Evolutionary conservation across 148 eudicot genomes (phyloP).

Genomic region (Agrostemma githago): DNA sequence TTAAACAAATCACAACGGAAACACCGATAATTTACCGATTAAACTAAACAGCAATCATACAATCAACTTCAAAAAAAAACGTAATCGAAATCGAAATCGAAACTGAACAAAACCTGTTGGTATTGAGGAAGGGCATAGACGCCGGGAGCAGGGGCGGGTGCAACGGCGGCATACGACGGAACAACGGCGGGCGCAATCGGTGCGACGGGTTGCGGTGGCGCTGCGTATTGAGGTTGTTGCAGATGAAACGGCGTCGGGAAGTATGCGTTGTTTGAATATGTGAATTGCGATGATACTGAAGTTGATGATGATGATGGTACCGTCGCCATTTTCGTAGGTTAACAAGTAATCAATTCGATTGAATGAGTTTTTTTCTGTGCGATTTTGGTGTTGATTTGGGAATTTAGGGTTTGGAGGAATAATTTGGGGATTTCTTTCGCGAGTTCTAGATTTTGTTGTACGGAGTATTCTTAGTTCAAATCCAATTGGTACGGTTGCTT

Average conservation of each 20-base stretch:
- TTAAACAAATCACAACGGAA: neutral
- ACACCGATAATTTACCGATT: neutral
- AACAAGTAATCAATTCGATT: neutral
- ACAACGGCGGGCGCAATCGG: conserved; percentile 10
- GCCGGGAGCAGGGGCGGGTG: conserved; percentile 30
- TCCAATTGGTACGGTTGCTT: too few relatives aligned
- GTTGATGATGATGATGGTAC: conserved; percentile 36
- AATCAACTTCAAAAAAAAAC: too few relatives aligned
- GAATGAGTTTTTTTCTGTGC: neutral
- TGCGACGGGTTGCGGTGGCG: conserved; percentile 27
- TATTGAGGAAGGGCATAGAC: conserved; percentile 68
- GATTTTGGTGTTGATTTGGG: too few relatives aligned
- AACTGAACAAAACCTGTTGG: conserved; percentile 43
- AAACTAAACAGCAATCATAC: neutral
- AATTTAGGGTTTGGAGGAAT: neutral
- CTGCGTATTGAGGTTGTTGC: conserved; percentile 52
- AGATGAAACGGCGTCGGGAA: conserved; percentile 89
- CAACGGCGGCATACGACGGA: conserved; percentile 1
- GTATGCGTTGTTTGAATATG: conserved; percentile 50
- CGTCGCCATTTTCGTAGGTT: conserved; percentile 32
- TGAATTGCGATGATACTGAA: conserved; percentile 46
- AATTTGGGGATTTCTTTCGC: neutral
- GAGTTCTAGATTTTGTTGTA: too few relatives aligned
- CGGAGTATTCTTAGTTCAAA: too few relatives aligned
- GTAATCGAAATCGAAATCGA: too few relatives aligned